Evolutionary conservation across 768 basidiomycete genomes (phyloP).

Genomic region (Termitomyces heimii): DNA sequence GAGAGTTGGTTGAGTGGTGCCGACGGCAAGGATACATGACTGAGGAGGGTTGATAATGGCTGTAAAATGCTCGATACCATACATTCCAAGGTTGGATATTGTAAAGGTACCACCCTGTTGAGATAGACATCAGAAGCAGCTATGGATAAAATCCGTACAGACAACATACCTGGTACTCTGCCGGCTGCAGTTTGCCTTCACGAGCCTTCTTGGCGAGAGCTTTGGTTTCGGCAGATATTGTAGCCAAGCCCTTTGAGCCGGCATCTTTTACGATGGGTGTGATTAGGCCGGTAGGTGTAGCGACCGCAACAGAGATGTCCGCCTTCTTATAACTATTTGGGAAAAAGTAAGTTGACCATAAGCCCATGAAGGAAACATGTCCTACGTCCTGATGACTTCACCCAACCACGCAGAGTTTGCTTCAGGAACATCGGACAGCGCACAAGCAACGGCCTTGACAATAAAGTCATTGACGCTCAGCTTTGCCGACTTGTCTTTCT

Average conservation of each 20-base stretch:
- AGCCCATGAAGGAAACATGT: conserved; percentile 4
- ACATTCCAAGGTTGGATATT: conserved; percentile 99
- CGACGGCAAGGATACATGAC: conserved; percentile 95
- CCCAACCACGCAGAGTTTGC: conserved; percentile 98
- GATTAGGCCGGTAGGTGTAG: conserved; percentile 92
- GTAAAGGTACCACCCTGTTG: conserved; percentile 93
- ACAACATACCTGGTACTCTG: conserved; percentile 82
- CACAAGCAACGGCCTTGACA: conserved; percentile 89
- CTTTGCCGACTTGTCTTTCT: conserved; percentile 88
- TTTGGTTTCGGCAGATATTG: conserved; percentile 91
- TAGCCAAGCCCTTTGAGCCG: conserved; percentile 86
- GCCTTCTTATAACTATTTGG: conserved; percentile 81
- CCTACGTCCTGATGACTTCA: conserved; percentile 91
- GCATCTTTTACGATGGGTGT: conserved; percentile 96
- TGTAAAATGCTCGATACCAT: conserved; percentile 89
- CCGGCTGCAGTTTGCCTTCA: conserved; percentile 91
- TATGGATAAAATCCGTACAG: not conserved
- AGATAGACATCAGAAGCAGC: conserved; percentile 2
- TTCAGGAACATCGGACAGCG: conserved; percentile 92
- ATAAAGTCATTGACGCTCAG: conserved; percentile 98
- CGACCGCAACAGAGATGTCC: conserved; percentile 95
- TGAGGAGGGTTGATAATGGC: conserved; percentile 99
- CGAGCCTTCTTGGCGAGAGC: conserved; percentile 91
- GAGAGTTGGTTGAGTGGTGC: conserved; percentile 78
- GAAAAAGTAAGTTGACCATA: not conserved